phyloP scores from a whole-genome alignment of 495 filamentous ascomycete genomes.

The Neurospora sublineolata region DNA sequence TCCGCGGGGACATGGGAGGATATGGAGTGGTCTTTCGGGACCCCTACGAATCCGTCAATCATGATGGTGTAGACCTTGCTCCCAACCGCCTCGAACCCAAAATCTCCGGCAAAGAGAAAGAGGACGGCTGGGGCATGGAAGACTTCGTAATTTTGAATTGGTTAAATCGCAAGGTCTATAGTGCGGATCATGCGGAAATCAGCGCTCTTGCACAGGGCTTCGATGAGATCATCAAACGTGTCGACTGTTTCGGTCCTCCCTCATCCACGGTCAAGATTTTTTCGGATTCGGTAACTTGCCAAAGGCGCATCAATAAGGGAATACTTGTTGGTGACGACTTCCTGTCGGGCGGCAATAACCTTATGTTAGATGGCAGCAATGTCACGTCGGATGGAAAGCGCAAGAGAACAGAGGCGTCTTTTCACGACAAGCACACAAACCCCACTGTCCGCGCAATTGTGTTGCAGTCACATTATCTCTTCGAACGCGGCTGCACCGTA shows the following conservation, averaged over 20 bases:
- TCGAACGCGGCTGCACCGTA: neutral
- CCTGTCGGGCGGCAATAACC: neutral
- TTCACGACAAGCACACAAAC: neutral
- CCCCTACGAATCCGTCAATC: neutral
- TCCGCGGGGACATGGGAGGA: too few relatives aligned
- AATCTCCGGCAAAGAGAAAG: neutral
- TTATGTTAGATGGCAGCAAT: neutral
- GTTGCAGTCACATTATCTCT: neutral
- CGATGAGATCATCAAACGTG: neutral
- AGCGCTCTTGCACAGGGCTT: neutral
- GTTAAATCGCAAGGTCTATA: neutral
- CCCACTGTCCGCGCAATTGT: neutral
- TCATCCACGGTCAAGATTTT: neutral
- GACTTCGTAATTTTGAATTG: neutral
- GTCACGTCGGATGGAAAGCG: neutral
- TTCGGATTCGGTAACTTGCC: neutral
- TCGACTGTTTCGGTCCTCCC: neutral
- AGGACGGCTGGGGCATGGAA: neutral
- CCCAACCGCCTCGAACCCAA: neutral
- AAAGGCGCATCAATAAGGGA: neutral
- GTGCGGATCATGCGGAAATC: neutral
- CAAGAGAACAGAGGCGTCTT: neutral
- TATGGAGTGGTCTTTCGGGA: neutral
- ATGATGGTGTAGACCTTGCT: neutral
- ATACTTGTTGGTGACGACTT: neutral